Evolutionary conservation across 148 eudicot genomes (phyloP).

Genomic region (Talinum fruticosum): DNA sequence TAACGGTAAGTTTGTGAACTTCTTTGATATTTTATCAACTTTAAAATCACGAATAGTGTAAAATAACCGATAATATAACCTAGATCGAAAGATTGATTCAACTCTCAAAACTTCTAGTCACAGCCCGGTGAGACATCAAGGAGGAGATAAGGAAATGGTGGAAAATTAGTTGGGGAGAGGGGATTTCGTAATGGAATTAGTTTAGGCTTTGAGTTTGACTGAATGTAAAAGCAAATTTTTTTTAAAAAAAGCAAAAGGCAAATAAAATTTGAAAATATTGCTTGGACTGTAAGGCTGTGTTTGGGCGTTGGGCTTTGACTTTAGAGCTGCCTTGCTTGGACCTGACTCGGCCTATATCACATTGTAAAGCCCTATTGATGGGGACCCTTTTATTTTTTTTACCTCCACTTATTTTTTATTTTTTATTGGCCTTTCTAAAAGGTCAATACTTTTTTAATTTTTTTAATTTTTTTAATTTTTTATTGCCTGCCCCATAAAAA

Average conservation of each 20-base stretch:
- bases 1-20: too few relatives aligned
- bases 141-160: not conserved
- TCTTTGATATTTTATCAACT: too few relatives aligned
- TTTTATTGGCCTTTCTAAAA: too few relatives aligned
- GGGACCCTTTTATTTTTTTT: not conserved
- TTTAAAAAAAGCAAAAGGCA: not conserved
- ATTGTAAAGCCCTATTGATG: not conserved
- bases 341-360: conserved; percentile 13
- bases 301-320: conserved; percentile 15
- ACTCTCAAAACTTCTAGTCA: too few relatives aligned
- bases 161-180: not conserved
- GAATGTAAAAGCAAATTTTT: not conserved
- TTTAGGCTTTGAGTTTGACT: conserved; percentile 29
- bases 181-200: conserved; percentile 12
- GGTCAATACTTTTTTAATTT: too few relatives aligned
- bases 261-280: not conserved
- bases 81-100: too few relatives aligned
- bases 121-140: not conserved
- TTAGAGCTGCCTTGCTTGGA: conserved; percentile 15
- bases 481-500: too few relatives aligned
- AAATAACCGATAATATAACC: too few relatives aligned
- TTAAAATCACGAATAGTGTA: too few relatives aligned
- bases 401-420: not conserved
- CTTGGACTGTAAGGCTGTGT: not conserved
- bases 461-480: too few relatives aligned